Percentiles rank a stretch among this genome's conserved stretches.
Evolutionary conservation across 2,329 filamentous ascomycete genomes (phyloP).

Genomic region (Dactylonectria estremocensis): DNA sequence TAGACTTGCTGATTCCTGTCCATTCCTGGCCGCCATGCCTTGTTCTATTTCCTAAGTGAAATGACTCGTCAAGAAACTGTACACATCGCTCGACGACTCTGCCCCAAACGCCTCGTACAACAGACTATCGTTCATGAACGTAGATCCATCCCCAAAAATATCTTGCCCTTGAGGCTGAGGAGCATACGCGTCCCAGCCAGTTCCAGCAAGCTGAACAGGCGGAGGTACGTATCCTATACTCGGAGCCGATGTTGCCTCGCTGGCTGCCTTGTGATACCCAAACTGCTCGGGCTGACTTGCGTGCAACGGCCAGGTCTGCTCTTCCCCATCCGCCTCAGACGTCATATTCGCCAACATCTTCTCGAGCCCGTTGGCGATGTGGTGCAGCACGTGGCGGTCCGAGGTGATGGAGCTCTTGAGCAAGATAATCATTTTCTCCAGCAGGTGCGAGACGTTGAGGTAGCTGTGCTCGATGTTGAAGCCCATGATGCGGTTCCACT

Average conservation of each 20-base stretch:
- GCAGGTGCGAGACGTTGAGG: slow-evolving; percentile 46
- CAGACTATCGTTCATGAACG: slow-evolving; percentile 32
- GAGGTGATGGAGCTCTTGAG: slow-evolving; percentile 50
- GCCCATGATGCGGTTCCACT: slow-evolving; percentile 52
- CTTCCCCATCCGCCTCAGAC: slow-evolving; percentile 14
- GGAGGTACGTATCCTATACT: slow-evolving; percentile 14
- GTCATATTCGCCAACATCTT: slow-evolving; percentile 51
- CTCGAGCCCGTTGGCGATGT: slow-evolving; percentile 54
- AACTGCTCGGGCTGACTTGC: neutral
- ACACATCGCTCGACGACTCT: slow-evolving; percentile 30
- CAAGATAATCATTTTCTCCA: slow-evolving; percentile 52
- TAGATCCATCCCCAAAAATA: slow-evolving; percentile 37
- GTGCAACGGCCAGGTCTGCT: neutral
- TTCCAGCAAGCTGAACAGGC: slow-evolving; percentile 2
- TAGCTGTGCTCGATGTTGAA: slow-evolving; percentile 53
- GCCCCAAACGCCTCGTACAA: slow-evolving; percentile 48
- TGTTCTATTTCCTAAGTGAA: slow-evolving; percentile 10
- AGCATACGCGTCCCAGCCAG: slow-evolving; percentile 22
- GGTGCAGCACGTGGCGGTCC: slow-evolving; percentile 55
- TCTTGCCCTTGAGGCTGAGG: slow-evolving; percentile 21
- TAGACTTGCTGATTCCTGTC: too few species aligned
- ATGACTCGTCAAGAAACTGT: slow-evolving; percentile 30
- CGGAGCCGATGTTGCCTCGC: neutral
- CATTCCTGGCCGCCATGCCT: neutral
- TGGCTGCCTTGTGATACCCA: neutral